Evolutionary conservation across 2,329 filamentous ascomycete species (phyloP), one percentile per base, ranked within the genome.

Genomic region (Pseudogymnoascus pannorum): DNA sequence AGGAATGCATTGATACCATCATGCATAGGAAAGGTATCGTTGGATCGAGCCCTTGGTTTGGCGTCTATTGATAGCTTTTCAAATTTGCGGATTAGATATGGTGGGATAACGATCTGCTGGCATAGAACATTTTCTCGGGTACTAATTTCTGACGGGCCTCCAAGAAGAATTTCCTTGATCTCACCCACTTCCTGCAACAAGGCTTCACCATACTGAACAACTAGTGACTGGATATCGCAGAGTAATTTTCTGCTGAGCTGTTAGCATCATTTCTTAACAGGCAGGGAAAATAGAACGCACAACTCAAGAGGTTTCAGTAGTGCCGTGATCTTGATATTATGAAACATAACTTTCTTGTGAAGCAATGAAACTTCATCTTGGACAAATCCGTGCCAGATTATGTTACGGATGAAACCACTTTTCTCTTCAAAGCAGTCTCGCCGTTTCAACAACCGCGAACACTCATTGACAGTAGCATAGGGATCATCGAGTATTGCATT

Each of bases 301-400:
- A 66, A 36, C 26, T 66, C 65, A 3, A 66, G 59, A 38, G 65
- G 64, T 42, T 61, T 64, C 11, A 66, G 18, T 11, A 66, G 58
- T 16, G 62, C 59, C 5, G 40, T 42, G 9, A 66, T 64, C 57
- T 65, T 65, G 16, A 61, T 57, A 33, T 65, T 66, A 54, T 64
- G 65, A 9, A 61, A 60, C 5, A 62, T 60, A 6, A 66, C 33
- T 36, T 64, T 60, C 20, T 36, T 58, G 11, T 62, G 61, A 35
- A 66, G 62, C 6, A 36, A 11, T 7, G 64, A 31, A 14, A 66
- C 64, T 31, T 65, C 59, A 2, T 62, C 60, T 33, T 63, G 58
- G 24, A 66, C 48, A 14, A 64, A 57, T 8, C 60, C 26, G 44
- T 66, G 60, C 64, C 64, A 66, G 38, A 61, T 59, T 29, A 65